Evolutionary conservation across 2,329 filamentous ascomycete genomes (phyloP), one percentile per base, ranked within the genome.

Genomic region (Xylariaceae sp.): DNA sequence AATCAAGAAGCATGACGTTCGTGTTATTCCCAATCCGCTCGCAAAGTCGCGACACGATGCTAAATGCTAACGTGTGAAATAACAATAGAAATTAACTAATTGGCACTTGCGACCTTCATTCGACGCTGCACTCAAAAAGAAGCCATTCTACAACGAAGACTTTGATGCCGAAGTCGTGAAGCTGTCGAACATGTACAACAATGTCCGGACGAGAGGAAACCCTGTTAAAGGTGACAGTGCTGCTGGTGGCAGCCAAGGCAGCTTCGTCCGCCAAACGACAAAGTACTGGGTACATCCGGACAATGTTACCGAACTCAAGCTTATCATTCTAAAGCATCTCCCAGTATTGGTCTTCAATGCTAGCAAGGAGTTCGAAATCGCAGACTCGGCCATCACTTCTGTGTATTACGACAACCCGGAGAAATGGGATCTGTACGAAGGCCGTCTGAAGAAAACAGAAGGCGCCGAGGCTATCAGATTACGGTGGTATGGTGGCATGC

Each of bases 201-300:
- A 95, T 39, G 94, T 97, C 14, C 85, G 94, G 48, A 99, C 92
- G 2, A 82, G 92, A 59, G 94, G 94, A 51, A 92, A 95, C 66
- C 94, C 94, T 0, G 84, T 90, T 63, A 91, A 90, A 71, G 94
- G 94, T 49, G 94, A 99, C 69, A 89, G 90, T 59, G 77, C 91
- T 7, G 94, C 94, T 14, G 94, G 94, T 61, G 94, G 92, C 48
- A 83, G 81, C 56, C 94, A 99, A 71, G 92, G 91, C 65, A 97
- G 87, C 75, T 99, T 99, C 66, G 84, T 99, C 54, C 88, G 94
- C 52, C 89, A 97, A 66, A 99, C 94, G 1, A 99, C 94, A 31
- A 99, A 99, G 71, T 99, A 99, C 75, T 99, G 94, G 94, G 94
- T 99, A 41, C 94, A 99, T 65, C 89, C 89, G 2, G 94, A 97